Base-by-base conservation (phyloP, 225 moss, liverwort and hornwort genomes). In the Pleurozium schreberi region DNA sequence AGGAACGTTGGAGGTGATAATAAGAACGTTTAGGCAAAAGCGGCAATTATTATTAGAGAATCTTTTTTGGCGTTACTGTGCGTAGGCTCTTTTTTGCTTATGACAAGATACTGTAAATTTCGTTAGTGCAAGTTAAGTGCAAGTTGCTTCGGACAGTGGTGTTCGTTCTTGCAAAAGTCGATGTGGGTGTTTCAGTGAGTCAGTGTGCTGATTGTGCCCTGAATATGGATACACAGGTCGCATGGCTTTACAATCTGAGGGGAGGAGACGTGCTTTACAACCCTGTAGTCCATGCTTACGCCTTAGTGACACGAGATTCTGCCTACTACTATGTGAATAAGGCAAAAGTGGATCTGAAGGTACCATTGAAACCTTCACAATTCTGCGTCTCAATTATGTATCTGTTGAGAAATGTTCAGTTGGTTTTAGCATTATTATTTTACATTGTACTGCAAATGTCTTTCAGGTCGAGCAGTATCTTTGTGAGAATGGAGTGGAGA, bases 201-300 rank as follows among this genome's bases (percentile, higher is more conserved):
- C 61, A 58, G 30, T 88, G 75, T 87, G 66, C 76, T 91, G 81
- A 88, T 88, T 78, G 82, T 80, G 83, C 80, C 83, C 83, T 88
- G 87, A 87, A 80, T 83, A 55, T 84, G 89, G 79, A 89, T 80
- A 14, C 77, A 62, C 95, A 96, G 96, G 96, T 96, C 57, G 96
- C 96, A 78, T 96, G 96, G 96, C 92, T 96, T 52, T 96, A 94
- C 90, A 96, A 96, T 93, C 75, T 96, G 90, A 92, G 96, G 61
- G 96, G 96, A 81, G 95, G 93, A 81, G 96, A 96, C 88, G 96
- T 96, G 74, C 89, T 94, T 27, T 96, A 96, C 84, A 96, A 95
- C 90, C 96, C 96, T 76, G 96, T 96, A 77, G 95, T 96, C 75
- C 96, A 96, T 88, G 93, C 95, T 7, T 96, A 95, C 90, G 96